Conservation (phyloP, 31 red algal genomes). For the Bonnemaisonia californica region DNA sequence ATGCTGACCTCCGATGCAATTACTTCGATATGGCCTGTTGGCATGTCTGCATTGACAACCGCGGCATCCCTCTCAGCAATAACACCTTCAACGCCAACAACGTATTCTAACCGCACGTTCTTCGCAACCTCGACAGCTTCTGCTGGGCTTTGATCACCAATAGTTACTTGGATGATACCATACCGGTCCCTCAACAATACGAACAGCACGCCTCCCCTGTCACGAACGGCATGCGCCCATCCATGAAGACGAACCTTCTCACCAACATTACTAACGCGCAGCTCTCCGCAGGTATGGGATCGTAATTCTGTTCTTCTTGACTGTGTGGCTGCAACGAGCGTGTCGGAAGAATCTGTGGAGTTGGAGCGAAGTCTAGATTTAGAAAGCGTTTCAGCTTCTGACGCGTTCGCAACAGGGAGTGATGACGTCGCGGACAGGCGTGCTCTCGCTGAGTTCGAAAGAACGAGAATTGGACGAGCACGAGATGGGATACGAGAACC, state of each 20-base stretch:
- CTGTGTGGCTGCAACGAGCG: not conserved
- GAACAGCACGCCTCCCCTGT: constrained; percentile 92
- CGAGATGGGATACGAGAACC: not conserved
- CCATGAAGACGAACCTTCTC: constrained; percentile 69
- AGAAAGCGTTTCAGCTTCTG: not conserved
- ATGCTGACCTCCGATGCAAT: constrained; percentile 67
- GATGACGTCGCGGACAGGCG: not conserved
- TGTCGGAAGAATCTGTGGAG: constrained; percentile 11
- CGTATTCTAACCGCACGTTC: constrained; percentile 87
- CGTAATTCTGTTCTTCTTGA: constrained; percentile 50
- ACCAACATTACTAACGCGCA: constrained; percentile 64
- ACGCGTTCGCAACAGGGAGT: not conserved
- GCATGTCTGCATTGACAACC: constrained; percentile 77
- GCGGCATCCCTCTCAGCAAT: constrained; percentile 67
- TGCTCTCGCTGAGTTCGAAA: not conserved
- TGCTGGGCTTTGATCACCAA: constrained; percentile 54
- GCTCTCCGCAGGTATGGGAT: constrained; percentile 83
- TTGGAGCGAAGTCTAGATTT: not conserved
- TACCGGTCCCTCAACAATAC: constrained; percentile 87
- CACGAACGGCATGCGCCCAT: constrained; percentile 96
- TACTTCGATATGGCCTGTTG: constrained; percentile 89
- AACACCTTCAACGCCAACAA: constrained; percentile 79
- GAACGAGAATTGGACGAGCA: not conserved
- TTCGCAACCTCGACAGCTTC: constrained; percentile 68
- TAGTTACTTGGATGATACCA: constrained; percentile 94